A percentile compares a stretch with the other conserved stretches of the same genome.
Evolutionary conservation across 768 basidiomycete species (phyloP).

Genomic region (Gymnopilus dilepis): DNA sequence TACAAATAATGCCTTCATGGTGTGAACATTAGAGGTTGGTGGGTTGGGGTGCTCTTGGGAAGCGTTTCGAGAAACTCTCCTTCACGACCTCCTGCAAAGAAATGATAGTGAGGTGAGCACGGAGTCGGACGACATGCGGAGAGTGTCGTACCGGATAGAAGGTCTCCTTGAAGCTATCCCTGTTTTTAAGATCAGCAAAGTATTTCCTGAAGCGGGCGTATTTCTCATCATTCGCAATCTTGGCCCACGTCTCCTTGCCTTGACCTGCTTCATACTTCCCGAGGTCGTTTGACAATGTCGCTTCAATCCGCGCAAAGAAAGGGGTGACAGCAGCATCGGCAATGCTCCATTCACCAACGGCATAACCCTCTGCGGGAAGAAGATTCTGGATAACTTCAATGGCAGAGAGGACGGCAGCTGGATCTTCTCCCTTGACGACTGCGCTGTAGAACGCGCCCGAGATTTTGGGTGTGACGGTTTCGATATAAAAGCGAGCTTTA

Average conservation of each 20-base stretch:
- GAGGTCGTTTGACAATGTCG: conserved; percentile 52
- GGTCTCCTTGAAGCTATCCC: conserved; percentile 60
- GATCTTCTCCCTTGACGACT: conserved; percentile 43
- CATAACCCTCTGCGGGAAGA: conserved; percentile 54
- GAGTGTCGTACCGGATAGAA: conserved; percentile 52
- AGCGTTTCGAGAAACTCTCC: conserved; percentile 15
- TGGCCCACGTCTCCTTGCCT: conserved; percentile 48
- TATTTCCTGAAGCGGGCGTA: conserved; percentile 59
- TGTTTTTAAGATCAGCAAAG: conserved; percentile 47
- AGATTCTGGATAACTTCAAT: conserved; percentile 54
- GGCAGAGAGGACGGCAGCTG: conserved; percentile 44
- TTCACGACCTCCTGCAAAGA: conserved; percentile 15
- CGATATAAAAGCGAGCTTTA: conserved; percentile 66
- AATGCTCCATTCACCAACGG: conserved; percentile 55
- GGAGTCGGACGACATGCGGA: neutral
- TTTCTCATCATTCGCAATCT: conserved; percentile 46
- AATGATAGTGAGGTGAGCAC: too few species aligned
- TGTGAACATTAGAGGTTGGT: conserved; percentile 6
- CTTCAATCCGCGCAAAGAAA: conserved; percentile 59
- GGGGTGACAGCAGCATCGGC: conserved; percentile 68
- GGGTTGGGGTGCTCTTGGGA: conserved; percentile 6
- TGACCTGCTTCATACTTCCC: conserved; percentile 55
- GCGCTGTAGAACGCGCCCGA: conserved; percentile 42
- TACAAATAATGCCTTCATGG: too few species aligned
- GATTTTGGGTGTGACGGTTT: conserved; percentile 54